Base-by-base conservation (phyloP, 495 filamentous ascomycete species). In the Lichenothelia convexa region DNA sequence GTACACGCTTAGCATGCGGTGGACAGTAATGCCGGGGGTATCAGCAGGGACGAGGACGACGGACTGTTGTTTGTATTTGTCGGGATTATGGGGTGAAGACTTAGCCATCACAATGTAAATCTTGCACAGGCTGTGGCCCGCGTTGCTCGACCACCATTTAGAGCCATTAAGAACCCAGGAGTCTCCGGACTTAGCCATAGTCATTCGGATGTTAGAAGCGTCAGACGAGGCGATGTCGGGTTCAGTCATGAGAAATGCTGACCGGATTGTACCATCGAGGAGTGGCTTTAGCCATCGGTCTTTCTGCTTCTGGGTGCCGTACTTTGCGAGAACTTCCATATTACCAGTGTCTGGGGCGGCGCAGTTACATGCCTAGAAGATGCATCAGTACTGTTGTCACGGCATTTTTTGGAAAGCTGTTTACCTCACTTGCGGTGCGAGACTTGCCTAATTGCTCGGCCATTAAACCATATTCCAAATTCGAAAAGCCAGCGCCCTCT, bases 401-500 rank as follows among this genome's bases (percentile, higher is more conserved):
- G 22, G 20, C 21, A 35, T 6, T n/a, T 3, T 15, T 6, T 30
- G 1, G 20, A 22, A 15, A 12, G 33, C 21, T 20, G 21, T 36
- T 39, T 36, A 59, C 55, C 46, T 55, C 48, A 19, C 54, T 45
- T 13, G 54, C 57, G 56, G 54, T 57, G 36, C 58, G 58, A 35
- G 47, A 47, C 35, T 50, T 36, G 6, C 57, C 57, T 54, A 61
- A 56, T 29, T 59, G 51, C 54, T 61, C 57, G 2, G 54, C 54
- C 45, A 51, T 56, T 38, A 54, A 59, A 8, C 44, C 41, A 43
- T 61, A 61, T 41, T 61, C 57, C 41, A 61, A 38, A 37, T 61
- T 61, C 34, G 54, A 59, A 22, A 61, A 40, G 9, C 57, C 57
- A 6, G 83, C 81, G 11, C 80, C 83, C 55, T 92, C 78, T 39